Base-by-base conservation (phyloP, 495 filamentous ascomycete genomes). In the Neurospora discreta region DNA sequence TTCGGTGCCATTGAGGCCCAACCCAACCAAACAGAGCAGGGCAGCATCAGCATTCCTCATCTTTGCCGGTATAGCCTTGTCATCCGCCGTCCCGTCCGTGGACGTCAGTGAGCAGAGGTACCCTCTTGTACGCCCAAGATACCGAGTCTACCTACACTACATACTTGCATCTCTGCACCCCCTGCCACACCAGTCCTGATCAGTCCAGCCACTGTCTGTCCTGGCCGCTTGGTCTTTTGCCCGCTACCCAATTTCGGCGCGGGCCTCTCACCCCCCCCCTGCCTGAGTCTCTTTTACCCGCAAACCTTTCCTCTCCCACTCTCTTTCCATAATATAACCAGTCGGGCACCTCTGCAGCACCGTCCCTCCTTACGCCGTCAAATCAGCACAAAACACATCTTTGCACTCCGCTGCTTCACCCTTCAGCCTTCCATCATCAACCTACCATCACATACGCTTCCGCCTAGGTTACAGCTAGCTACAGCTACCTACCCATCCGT, bases 321-420 rank as follows among this genome's bases (percentile, higher is more conserved):
- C 68, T 70, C n/a, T 71, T 67, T 73, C 68, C 68, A 60, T 73
- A 70, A 74, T 77, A 79, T 80, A 80, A 72, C 46, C 75, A 76
- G 76, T 81, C 77, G 77, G 78, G 80, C 80, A 81, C 77, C 69
- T 43, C 69, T 80, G 80, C 78, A 81, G 80, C 75, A 30, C 72
- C 69, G 67, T 72, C 73, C 76, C 71, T 71, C 70, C 71, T 65
- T 58, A 52, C 43, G 68, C 38, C 73, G 78, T 79, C 80, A 80
- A 81, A 81, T 81, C 80, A 81, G 78, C 80, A 78, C 78, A 78
- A 74, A 78, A 80, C 80, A 81, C 78, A 80, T 78, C 74, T 58
- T 76, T 74, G 71, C 72, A 36, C 23, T 71, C 65, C 71, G 69
- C 78, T 77, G 78, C 78, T 77, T 74, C 72, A 43, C 40, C 36